phyloP scores from a whole-genome alignment of 805 yeast species.

The Wilhelminamyces savonicus region DNA sequence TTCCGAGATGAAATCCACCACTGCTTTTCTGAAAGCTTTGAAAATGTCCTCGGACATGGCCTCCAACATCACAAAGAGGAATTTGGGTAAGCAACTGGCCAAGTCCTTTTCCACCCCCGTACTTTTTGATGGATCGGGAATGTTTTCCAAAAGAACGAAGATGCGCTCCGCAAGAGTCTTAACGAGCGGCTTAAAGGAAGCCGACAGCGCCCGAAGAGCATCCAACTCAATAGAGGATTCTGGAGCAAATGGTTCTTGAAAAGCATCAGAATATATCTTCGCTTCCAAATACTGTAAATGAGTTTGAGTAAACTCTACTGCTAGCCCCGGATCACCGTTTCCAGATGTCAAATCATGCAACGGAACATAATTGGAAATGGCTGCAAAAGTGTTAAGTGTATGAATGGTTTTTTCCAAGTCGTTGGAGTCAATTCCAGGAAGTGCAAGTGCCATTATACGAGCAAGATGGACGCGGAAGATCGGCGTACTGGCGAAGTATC shows the following conservation, averaged over 20 bases:
- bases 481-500: constrained; percentile 60
- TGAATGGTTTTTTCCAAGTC: constrained; percentile 70
- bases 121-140: constrained; percentile 53
- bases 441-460: constrained; percentile 57
- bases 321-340: constrained; percentile 24
- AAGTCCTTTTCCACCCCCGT: constrained; percentile 46
- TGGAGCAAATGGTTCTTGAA: no score
- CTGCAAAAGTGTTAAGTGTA: constrained; percentile 62
- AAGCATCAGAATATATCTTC: constrained; percentile 21
- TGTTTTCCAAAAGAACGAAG: constrained; percentile 59
- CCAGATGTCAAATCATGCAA: constrained; percentile 52
- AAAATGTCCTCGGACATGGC: constrained; percentile 56
- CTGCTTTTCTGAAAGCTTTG: constrained; percentile 34
- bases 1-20: constrained; percentile 53
- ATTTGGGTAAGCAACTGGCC: constrained; percentile 29
- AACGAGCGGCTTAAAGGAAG: constrained; percentile 59
- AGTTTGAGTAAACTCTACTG: constrained; percentile 53
- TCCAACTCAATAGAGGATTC: constrained; percentile 27
- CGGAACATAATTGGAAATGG: constrained; percentile 69
- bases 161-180: constrained; percentile 51
- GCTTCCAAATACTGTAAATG: constrained; percentile 54
- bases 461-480: constrained; percentile 73
- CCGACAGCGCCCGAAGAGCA: constrained; percentile 69
- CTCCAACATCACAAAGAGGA: constrained; percentile 36
- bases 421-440: constrained; percentile 85